A percentile compares a stretch with the other conserved stretches of the same genome.
Conservation (phyloP, 2,329 filamentous ascomycete genomes). For the Microcyclospora pomicola region DNA sequence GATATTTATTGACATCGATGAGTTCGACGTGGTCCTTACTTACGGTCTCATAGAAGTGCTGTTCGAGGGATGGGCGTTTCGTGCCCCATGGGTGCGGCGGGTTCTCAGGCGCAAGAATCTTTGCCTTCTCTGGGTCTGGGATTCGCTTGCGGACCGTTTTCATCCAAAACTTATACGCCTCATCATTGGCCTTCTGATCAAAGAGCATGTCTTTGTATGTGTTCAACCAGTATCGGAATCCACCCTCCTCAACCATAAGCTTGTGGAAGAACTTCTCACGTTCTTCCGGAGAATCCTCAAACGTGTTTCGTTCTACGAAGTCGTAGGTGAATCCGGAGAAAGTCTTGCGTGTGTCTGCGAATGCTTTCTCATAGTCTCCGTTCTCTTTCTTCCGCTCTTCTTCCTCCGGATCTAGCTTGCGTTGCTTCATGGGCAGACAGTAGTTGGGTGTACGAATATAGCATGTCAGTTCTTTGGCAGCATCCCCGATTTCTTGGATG, state of each 20-base stretch:
- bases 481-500: constrained; percentile 44
- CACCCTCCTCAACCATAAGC: constrained; percentile 24
- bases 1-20: constrained; percentile 27
- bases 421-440: constrained; percentile 46
- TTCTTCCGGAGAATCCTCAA: constrained; percentile 38
- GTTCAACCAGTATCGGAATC: constrained; percentile 26
- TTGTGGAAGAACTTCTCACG: constrained; percentile 30
- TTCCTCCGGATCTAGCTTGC: constrained; percentile 26
- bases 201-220: constrained; percentile 25
- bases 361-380: constrained; percentile 22
- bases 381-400: constrained; percentile 37
- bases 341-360: constrained; percentile 14
- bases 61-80: constrained; percentile 31
- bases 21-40: constrained; percentile 28
- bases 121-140: constrained; percentile 33
- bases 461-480: constrained; percentile 39
- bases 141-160: constrained; percentile 34
- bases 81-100: constrained; percentile 39
- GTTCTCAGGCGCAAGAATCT: constrained; percentile 39
- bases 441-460: constrained; percentile 43
- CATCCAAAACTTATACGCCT: constrained; percentile 25
- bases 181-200: constrained; percentile 26
- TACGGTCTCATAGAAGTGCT: constrained; percentile 31
- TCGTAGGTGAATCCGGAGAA: constrained; percentile 48
- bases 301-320: constrained; percentile 31